These are phyloP conservation scores for Corniculantispora saksenae DNA, from an alignment of 2,329 filamentous ascomycete genomes.

Conservation along the genomic window DNA sequence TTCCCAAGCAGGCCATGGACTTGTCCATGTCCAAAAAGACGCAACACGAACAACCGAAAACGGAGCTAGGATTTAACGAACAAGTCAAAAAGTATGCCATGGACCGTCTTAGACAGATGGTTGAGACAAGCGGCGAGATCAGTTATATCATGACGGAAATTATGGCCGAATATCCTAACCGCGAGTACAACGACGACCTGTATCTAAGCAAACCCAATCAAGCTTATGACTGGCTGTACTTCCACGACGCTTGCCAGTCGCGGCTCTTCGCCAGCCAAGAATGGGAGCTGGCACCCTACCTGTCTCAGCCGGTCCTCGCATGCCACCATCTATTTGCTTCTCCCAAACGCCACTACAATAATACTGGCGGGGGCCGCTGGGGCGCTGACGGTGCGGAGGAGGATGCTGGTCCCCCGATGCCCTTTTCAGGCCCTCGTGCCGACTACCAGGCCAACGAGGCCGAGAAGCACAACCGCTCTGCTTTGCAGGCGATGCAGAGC, in stretches of 20 bases:
- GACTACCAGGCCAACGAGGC: slow-evolving; percentile 81
- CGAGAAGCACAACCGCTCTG: slow-evolving; percentile 73
- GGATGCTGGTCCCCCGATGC: slow-evolving; percentile 56
- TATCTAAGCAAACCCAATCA: slow-evolving; percentile 83
- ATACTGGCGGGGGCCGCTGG: slow-evolving; percentile 46
- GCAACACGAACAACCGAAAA: slow-evolving; percentile 54
- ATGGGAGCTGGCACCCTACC: slow-evolving; percentile 87
- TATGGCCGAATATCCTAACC: slow-evolving; percentile 81
- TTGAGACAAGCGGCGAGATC: slow-evolving; percentile 76
- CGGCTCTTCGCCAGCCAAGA: slow-evolving; percentile 82
- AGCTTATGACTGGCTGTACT: slow-evolving; percentile 94
- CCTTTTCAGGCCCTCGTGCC: slow-evolving; percentile 80
- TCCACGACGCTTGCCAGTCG: slow-evolving; percentile 81
- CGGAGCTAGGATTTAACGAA: slow-evolving; percentile 70
- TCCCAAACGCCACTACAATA: slow-evolving; percentile 51
- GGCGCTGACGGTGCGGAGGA: slow-evolving; percentile 47
- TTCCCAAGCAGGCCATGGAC: slow-evolving; percentile 59
- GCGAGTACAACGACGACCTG: slow-evolving; percentile 90
- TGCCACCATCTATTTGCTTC: slow-evolving; percentile 91
- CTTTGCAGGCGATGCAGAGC: slow-evolving; percentile 72
- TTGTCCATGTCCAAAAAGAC: slow-evolving; percentile 45
- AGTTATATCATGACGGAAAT: slow-evolving; percentile 81
- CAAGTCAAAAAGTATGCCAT: slow-evolving; percentile 71
- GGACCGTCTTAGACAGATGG: slow-evolving; percentile 71
- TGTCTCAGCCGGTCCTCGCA: slow-evolving; percentile 81